A percentile compares a stretch with the other conserved stretches of the same genome.
These are phyloP conservation scores for Byssochlamys sp. DNA, from an alignment of 2,329 filamentous ascomycete species.

Conservation along the genomic window DNA sequence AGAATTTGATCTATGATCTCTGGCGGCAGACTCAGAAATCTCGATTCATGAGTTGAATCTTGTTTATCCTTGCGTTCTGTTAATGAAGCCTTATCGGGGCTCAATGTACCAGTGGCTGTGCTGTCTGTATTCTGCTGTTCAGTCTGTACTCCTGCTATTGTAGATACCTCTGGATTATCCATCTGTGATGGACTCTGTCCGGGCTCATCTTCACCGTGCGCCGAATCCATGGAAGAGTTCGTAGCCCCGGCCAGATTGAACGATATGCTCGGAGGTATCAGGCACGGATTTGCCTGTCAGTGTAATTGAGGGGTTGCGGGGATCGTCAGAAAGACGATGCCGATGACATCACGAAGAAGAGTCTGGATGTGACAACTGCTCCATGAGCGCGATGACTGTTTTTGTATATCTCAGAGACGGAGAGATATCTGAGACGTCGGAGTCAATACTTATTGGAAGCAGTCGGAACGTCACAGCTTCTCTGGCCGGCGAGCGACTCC, in stretches of 20 bases:
- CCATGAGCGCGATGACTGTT: neutral
- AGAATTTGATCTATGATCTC: conserved; percentile 70
- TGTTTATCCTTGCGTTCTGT: neutral
- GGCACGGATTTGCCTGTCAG: neutral
- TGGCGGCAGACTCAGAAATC: conserved; percentile 49
- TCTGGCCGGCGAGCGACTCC: neutral
- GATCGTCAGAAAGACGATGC: neutral
- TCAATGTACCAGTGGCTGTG: neutral
- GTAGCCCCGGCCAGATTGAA: neutral
- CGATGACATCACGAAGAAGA: neutral
- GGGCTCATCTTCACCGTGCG: neutral
- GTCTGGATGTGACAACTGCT: neutral
- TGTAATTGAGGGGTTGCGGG: neutral
- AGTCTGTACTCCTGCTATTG: neutral
- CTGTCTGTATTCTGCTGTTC: neutral
- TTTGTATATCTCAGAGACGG: neutral
- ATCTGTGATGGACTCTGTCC: neutral
- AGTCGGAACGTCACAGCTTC: neutral
- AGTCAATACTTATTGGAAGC: neutral
- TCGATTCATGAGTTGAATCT: neutral
- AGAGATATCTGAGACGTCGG: neutral
- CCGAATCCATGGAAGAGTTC: neutral
- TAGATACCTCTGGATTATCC: neutral
- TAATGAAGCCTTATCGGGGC: too few species aligned
- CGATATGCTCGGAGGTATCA: neutral